Percentiles rank a stretch among this genome's conserved stretches.
Evolutionary conservation across 2,329 filamentous ascomycete genomes (phyloP).

Genomic region (Paecilomyces dactylethromorphus): DNA sequence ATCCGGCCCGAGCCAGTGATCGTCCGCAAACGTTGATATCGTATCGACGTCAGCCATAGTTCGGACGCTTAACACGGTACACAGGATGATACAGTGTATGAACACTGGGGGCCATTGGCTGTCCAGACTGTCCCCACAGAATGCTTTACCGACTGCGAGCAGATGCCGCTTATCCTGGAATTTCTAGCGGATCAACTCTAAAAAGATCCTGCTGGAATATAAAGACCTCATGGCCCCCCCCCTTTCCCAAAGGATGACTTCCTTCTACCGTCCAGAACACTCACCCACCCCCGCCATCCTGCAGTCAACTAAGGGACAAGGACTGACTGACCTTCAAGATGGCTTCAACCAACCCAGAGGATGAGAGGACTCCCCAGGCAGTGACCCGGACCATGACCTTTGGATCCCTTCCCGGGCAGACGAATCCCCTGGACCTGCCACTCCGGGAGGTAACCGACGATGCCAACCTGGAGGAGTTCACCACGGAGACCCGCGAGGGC

Average conservation of each 20-base stretch:
- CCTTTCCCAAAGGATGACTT: not conserved
- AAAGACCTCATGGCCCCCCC: not conserved
- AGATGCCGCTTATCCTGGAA: constrained; percentile 6
- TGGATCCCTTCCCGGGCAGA: constrained; percentile 10
- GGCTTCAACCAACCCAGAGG: constrained; percentile 1
- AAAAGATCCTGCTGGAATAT: not conserved
- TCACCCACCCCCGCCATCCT: not conserved
- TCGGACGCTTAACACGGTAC: not conserved
- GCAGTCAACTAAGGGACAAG: not conserved
- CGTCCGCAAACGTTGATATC: constrained; percentile 1
- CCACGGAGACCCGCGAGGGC: constrained; percentile 54
- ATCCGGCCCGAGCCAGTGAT: not conserved
- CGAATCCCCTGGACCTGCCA: constrained; percentile 53
- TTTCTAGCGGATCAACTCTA: not conserved
- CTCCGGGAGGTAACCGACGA: constrained; percentile 56
- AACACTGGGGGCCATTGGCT: not conserved
- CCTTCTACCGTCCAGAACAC: not conserved
- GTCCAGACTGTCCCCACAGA: not conserved
- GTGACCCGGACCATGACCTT: constrained; percentile 20
- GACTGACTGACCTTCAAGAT: constrained; percentile 5
- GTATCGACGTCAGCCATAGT: not conserved
- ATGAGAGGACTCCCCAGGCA: constrained; percentile 1
- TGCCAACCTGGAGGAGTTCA: constrained; percentile 63
- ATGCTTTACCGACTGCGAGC: constrained; percentile 2
- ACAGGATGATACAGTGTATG: not conserved